Conservation (phyloP, 1,139 yeast species). For the Geotrichum cucujoidarum region DNA sequence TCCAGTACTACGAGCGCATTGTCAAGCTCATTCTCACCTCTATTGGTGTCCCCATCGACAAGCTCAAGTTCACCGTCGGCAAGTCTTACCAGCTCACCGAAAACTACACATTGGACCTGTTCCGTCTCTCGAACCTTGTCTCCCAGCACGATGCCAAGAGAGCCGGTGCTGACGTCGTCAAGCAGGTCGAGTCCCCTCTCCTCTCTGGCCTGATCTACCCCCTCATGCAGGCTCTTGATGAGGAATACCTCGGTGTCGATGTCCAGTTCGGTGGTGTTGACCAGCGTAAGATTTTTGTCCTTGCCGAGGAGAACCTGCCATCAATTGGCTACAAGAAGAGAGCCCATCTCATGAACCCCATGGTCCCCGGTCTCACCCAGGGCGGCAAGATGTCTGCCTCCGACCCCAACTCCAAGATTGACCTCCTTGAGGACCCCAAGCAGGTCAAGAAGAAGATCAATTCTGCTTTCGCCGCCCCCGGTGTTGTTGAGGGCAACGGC, state of each 20-base stretch:
- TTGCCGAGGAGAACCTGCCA: slow-evolving; percentile 92
- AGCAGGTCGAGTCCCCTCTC: slow-evolving; percentile 91
- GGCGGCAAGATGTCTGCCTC: slow-evolving; percentile 99
- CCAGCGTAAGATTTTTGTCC: slow-evolving; percentile 94
- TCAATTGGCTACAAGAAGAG: slow-evolving; percentile 90
- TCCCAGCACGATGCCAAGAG: slow-evolving; percentile 95
- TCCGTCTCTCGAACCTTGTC: slow-evolving; percentile 73
- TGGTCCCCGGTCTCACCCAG: slow-evolving; percentile 96
- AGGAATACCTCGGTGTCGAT: slow-evolving; percentile 81
- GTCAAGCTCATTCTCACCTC: slow-evolving; percentile 81
- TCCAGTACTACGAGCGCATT: slow-evolving; percentile 76
- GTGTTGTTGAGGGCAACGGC: slow-evolving; percentile 87
- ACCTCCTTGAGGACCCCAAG: slow-evolving; percentile 83
- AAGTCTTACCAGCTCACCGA: slow-evolving; percentile 77
- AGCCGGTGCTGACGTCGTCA: slow-evolving; percentile 99
- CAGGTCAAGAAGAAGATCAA: slow-evolving; percentile 82
- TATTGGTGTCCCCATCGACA: slow-evolving; percentile 87
- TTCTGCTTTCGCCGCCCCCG: slow-evolving; percentile 94
- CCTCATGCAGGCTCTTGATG: slow-evolving; percentile 97
- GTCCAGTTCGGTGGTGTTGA: slow-evolving; percentile 99
- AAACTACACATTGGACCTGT: slow-evolving; percentile 82
- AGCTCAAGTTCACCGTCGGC: slow-evolving; percentile 77
- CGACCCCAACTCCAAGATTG: slow-evolving; percentile 96
- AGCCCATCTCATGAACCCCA: slow-evolving; percentile 96
- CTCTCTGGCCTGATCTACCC: slow-evolving; percentile 94